phyloP scores from a whole-genome alignment of 208 protist species.

The Acanthamoeba divionensis region DNA sequence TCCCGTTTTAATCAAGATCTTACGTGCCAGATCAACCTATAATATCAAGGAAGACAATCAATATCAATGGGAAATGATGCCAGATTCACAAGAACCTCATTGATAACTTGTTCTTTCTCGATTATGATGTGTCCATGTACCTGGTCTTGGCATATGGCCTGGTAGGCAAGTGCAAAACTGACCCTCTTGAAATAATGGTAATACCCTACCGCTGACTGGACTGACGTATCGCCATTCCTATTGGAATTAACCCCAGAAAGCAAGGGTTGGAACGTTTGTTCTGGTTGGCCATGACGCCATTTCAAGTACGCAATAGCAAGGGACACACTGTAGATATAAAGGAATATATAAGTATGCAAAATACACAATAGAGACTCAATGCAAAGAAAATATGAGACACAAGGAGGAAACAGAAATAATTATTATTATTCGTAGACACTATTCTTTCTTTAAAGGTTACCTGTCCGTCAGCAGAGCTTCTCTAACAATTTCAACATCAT shows the following conservation, averaged over 20 bases:
- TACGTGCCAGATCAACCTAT: background rate
- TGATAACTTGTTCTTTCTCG: no score
- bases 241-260: no score
- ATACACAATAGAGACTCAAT: no score
- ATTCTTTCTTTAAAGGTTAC: no score
- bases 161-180: background rate
- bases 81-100: background rate
- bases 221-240: no score
- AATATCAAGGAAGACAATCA: no score
- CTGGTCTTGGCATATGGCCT: constrained; percentile 29
- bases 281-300: background rate
- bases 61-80: background rate
- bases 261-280: background rate
- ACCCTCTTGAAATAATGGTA: background rate
- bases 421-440: no score
- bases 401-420: no score
- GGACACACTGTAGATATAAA: no score
- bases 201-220: background rate
- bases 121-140: background rate
- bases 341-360: no score
- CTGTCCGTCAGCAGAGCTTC: constrained; percentile 4
- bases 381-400: no score
- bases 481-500: background rate
- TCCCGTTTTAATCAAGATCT: background rate
- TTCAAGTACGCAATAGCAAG: background rate